Evolutionary conservation across 768 basidiomycete species (phyloP).

Genomic region (Suillus subalutaceus): DNA sequence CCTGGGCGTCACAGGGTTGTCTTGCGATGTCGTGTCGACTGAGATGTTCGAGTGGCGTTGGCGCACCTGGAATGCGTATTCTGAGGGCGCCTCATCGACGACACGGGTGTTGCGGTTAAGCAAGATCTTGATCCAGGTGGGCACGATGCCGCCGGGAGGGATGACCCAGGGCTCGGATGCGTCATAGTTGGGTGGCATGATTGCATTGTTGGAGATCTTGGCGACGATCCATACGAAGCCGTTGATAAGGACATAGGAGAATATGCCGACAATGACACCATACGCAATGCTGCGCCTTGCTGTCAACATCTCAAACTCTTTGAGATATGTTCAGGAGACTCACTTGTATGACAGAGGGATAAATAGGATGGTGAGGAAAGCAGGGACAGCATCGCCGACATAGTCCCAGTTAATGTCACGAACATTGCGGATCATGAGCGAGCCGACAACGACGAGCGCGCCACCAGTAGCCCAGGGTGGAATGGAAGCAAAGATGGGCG

Average conservation of each 20-base stretch:
- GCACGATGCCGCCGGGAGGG: constrained; percentile 71
- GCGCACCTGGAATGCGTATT: constrained; percentile 35
- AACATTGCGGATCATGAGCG: constrained; percentile 86
- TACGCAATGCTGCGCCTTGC: constrained; percentile 70
- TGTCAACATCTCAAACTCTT: constrained; percentile 6
- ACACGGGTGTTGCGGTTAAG: constrained; percentile 16
- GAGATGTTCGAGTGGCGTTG: constrained; percentile 35
- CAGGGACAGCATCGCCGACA: constrained; percentile 84
- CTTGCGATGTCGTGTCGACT: constrained; percentile 35
- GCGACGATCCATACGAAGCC: constrained; percentile 61
- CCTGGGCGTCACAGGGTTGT: constrained; percentile 22
- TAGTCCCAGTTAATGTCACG: constrained; percentile 90
- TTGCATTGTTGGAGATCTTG: constrained; percentile 57
- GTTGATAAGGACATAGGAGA: constrained; percentile 74
- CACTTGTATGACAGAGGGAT: constrained; percentile 82
- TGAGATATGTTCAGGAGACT: constrained; percentile 22
- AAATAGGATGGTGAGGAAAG: constrained; percentile 79
- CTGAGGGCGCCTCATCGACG: constrained; percentile 14
- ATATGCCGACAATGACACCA: constrained; percentile 81
- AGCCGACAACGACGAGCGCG: constrained; percentile 84
- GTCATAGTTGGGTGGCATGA: constrained; percentile 67
- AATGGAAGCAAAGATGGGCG: constrained; percentile 87
- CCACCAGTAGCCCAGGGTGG: constrained; percentile 89
- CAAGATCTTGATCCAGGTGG: constrained; percentile 55
- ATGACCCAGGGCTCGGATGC: constrained; percentile 69